Evolutionary conservation across 805 yeast genomes (phyloP).

Genomic region (Sugiyamaella marilandica): DNA sequence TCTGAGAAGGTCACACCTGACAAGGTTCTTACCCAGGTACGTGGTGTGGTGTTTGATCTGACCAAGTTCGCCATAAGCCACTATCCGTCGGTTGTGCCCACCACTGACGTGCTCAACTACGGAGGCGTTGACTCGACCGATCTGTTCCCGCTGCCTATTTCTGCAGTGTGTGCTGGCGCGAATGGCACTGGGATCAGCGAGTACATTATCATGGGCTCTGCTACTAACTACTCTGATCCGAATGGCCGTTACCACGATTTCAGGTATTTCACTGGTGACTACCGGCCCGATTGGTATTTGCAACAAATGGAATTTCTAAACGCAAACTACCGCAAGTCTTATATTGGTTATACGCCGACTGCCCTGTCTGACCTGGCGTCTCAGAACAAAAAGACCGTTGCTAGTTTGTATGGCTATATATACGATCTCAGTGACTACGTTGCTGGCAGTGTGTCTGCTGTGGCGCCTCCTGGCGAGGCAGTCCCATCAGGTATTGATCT

Average conservation of each 20-base stretch:
- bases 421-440: slow-evolving; percentile 37
- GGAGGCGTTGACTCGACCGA: slow-evolving; percentile 36
- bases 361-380: slow-evolving; percentile 26
- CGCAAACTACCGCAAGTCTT: slow-evolving; percentile 33
- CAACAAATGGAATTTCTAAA: slow-evolving; percentile 35
- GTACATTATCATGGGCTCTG: slow-evolving; percentile 27
- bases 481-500: slow-evolving; percentile 25
- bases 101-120: slow-evolving; percentile 31
- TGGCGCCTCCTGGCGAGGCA: slow-evolving; percentile 28
- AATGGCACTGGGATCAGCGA: slow-evolving; percentile 28
- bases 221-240: slow-evolving; percentile 34
- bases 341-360: slow-evolving; percentile 35
- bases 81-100: slow-evolving; percentile 36
- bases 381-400: slow-evolving; percentile 25
- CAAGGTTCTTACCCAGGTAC: slow-evolving; percentile 33
- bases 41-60: slow-evolving; percentile 39
- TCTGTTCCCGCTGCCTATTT: slow-evolving; percentile 38
- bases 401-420: slow-evolving; percentile 34
- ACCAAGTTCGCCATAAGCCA: slow-evolving; percentile 36
- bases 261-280: slow-evolving; percentile 35
- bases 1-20: slow-evolving; percentile 28
- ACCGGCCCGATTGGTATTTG: slow-evolving; percentile 41
- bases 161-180: slow-evolving; percentile 36
- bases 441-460: slow-evolving; percentile 32
- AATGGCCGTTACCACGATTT: slow-evolving; percentile 40